Percentiles rank a stretch among this genome's conserved stretches.
These are phyloP conservation scores for Yamadazyma jaroonii DNA, from an alignment of 1,139 yeast species.

Conservation along the genomic window DNA sequence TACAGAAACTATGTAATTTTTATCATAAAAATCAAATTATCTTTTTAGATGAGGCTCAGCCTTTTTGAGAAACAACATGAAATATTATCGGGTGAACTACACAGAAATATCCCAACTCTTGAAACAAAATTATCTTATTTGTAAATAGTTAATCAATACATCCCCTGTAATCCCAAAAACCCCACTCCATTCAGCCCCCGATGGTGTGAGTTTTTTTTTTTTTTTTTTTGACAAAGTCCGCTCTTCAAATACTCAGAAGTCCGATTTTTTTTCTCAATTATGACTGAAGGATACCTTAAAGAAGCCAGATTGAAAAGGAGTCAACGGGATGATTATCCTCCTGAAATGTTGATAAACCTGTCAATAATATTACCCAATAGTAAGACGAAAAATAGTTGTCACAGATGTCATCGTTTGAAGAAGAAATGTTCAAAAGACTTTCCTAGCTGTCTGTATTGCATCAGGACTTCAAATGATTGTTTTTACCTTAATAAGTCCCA, in stretches of 20 bases:
- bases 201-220: no score
- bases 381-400: constrained; percentile 17
- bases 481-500: constrained; percentile 22
- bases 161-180: background rate
- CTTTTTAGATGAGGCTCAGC: no score
- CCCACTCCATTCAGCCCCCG: background rate
- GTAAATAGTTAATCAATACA: constrained; percentile 4
- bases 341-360: constrained; percentile 10
- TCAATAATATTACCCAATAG: constrained; percentile 25
- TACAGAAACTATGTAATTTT: no score
- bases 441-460: constrained; percentile 39
- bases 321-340: constrained; percentile 11
- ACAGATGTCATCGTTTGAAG: constrained; percentile 42
- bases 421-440: constrained; percentile 40
- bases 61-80: no score
- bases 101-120: no score
- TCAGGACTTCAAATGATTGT: constrained; percentile 33
- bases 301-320: constrained; percentile 9
- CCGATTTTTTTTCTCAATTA: background rate
- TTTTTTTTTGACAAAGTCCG: no score
- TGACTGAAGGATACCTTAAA: constrained; percentile 5
- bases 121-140: no score
- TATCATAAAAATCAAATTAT: no score
- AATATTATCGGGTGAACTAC: no score
- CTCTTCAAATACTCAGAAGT: background rate